Percentiles rank a stretch among this genome's conserved stretches.
Conservation (phyloP, 2,329 filamentous ascomycete species). For the Lasiodiplodia theobromae region DNA sequence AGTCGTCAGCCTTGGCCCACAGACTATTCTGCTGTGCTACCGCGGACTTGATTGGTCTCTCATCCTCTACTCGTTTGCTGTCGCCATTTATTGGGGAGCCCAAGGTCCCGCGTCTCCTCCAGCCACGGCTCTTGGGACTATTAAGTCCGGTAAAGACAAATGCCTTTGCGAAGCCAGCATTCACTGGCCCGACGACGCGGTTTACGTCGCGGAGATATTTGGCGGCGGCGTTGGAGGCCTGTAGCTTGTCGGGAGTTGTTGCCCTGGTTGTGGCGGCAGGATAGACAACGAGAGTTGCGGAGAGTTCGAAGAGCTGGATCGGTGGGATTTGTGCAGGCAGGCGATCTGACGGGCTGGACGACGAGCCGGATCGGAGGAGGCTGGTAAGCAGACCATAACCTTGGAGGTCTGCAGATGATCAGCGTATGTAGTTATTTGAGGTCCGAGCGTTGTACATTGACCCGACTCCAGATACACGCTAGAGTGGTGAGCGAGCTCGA, state of each 20-base stretch:
- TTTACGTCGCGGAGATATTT: constrained; percentile 74
- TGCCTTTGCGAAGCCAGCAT: constrained; percentile 72
- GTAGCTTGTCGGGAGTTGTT: constrained; percentile 64
- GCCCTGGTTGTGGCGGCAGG: constrained; percentile 79
- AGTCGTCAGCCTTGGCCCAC: constrained; percentile 80
- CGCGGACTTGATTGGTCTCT: constrained; percentile 61
- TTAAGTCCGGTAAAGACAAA: constrained; percentile 67
- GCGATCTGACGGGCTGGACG: constrained; percentile 42
- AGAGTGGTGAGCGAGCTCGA: constrained; percentile 45
- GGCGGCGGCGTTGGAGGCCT: constrained; percentile 71
- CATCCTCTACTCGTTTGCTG: constrained; percentile 20
- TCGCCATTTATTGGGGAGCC: constrained; percentile 4
- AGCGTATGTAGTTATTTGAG: not conserved
- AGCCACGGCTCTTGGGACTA: constrained; percentile 20
- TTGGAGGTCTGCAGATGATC: constrained; percentile 38
- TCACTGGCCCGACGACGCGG: constrained; percentile 70
- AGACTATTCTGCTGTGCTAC: constrained; percentile 71
- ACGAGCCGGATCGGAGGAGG: constrained; percentile 43
- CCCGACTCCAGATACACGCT: constrained; percentile 46
- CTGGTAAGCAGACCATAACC: constrained; percentile 45
- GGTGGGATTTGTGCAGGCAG: constrained; percentile 70
- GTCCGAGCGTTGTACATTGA: constrained; percentile 38
- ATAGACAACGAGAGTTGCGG: constrained; percentile 83
- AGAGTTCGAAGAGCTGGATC: constrained; percentile 74
- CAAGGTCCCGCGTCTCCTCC: constrained; percentile 32